Conservation (phyloP, 805 yeast genomes). For the Phaffomyces antillensis region DNA sequence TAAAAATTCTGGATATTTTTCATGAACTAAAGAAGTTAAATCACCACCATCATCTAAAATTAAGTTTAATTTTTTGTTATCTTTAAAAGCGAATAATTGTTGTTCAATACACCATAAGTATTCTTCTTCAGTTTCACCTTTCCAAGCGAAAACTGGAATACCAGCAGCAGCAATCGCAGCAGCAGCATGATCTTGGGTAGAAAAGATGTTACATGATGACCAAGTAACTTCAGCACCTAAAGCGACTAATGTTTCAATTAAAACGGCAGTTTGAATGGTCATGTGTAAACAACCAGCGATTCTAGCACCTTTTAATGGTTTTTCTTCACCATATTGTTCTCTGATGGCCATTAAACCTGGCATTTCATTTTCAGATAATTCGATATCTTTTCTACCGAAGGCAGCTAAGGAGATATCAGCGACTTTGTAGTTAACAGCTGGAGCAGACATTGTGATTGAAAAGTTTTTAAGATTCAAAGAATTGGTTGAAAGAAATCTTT, state of each 20-base stretch:
- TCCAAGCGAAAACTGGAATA: conserved; percentile 99
- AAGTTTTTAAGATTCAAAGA: neutral
- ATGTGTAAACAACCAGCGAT: conserved; percentile 98
- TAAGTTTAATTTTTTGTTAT: conserved; percentile 88
- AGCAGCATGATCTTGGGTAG: conserved; percentile 99
- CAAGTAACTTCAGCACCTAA: conserved; percentile 99
- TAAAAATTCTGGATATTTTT: conserved; percentile 96
- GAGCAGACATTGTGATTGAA: conserved; percentile 42
- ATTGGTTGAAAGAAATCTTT: too few relatives aligned
- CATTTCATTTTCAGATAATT: conserved; percentile 98
- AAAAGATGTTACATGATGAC: conserved; percentile 98
- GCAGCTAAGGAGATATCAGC: conserved; percentile 98
- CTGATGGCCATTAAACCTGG: conserved; percentile 99
- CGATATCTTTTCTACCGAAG: conserved; percentile 99
- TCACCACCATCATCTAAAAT: conserved; percentile 99
- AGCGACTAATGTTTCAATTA: conserved; percentile 94
- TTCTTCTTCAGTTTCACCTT: conserved; percentile 99
- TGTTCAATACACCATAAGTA: conserved; percentile 99
- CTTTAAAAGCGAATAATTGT: conserved; percentile 97
- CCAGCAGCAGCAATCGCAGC: conserved; percentile 99
- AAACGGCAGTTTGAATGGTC: conserved; percentile 99
- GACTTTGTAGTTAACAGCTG: conserved; percentile 80
- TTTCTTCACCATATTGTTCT: conserved; percentile 80
- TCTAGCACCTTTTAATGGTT: conserved; percentile 97
- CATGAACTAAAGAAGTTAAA: conserved; percentile 92